Conservation (phyloP, 176 grass and related monocot species). For the Neostapfia colusana region DNA sequence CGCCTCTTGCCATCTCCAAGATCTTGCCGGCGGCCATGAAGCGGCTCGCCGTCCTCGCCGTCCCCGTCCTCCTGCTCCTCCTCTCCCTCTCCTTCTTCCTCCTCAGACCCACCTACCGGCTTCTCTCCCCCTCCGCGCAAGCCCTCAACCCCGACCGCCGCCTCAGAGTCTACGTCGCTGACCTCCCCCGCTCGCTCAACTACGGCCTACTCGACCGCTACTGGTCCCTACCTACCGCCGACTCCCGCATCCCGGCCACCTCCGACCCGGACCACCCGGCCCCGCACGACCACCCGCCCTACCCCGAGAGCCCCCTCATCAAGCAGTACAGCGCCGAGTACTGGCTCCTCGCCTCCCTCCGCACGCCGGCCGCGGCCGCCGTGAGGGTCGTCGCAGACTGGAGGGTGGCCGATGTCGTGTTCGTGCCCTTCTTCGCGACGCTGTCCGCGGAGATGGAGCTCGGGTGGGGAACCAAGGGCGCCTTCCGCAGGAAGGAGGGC, state of each 20-base stretch:
- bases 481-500: constrained; percentile 64
- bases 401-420: constrained; percentile 72
- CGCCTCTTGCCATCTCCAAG: not conserved
- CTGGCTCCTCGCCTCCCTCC: constrained; percentile 78
- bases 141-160: constrained; percentile 4
- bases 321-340: constrained; percentile 94
- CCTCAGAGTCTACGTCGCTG: constrained; percentile 74
- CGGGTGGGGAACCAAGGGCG: constrained; percentile 76
- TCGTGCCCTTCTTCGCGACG: constrained; percentile 92
- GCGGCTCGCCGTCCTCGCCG: constrained; percentile 34
- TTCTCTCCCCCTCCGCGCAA: not conserved
- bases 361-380: constrained; percentile 2
- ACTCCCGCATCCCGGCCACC: constrained; percentile 73
- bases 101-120: constrained; percentile 24
- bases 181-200: constrained; percentile 73
- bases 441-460: constrained; percentile 93
- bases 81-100: constrained; percentile 45
- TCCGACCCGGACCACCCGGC: constrained; percentile 45
- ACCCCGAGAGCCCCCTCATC: constrained; percentile 71
- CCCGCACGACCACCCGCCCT: constrained; percentile 35
- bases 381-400: constrained; percentile 63
- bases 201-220: constrained; percentile 84
- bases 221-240: constrained; percentile 64
- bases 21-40: constrained; percentile 47
- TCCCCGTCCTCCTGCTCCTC: constrained; percentile 36